A percentile compares a stretch with the other conserved stretches of the same genome.
Conservation (phyloP, 768 basidiomycete genomes). For the Macrolepiota albuminosa region DNA sequence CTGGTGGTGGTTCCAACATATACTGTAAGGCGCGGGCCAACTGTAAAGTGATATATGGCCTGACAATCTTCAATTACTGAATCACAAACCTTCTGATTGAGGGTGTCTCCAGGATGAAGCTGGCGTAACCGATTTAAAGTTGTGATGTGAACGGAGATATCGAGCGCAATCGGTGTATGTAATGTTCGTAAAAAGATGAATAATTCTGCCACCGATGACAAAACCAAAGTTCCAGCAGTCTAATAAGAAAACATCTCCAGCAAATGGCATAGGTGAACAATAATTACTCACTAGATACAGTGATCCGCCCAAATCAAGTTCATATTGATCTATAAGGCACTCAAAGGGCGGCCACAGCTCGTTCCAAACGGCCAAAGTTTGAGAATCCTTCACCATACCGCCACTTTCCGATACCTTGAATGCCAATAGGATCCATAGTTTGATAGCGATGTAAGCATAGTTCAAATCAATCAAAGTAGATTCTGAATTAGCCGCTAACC, state of each 20-base stretch:
- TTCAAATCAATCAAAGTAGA: slow-evolving; percentile 56
- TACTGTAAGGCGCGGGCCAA: slow-evolving; percentile 48
- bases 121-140: slow-evolving; percentile 46
- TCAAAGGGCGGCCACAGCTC: slow-evolving; percentile 75
- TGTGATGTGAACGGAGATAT: slow-evolving; percentile 45
- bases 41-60: slow-evolving; percentile 26
- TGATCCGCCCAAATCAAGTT: slow-evolving; percentile 40
- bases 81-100: slow-evolving; percentile 42
- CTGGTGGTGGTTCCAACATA: slow-evolving; percentile 47
- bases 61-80: neutral
- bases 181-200: slow-evolving; percentile 58
- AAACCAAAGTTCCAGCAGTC: slow-evolving; percentile 51
- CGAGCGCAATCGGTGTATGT: slow-evolving; percentile 47
- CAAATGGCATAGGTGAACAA: neutral
- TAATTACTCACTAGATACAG: slow-evolving; percentile 31
- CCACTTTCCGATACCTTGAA: slow-evolving; percentile 28
- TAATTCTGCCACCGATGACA: slow-evolving; percentile 61
- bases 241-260: slow-evolving; percentile 19
- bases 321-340: slow-evolving; percentile 43
- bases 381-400: slow-evolving; percentile 23
- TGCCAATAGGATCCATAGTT: slow-evolving; percentile 65
- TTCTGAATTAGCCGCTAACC: slow-evolving; percentile 29
- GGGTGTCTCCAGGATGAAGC: slow-evolving; percentile 43
- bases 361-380: slow-evolving; percentile 57
- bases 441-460: slow-evolving; percentile 63